Evolutionary conservation across 1,284 basidiomycete species (phyloP), one percentile per base, ranked within the genome.

Genomic region (Malassezia globosa): DNA sequence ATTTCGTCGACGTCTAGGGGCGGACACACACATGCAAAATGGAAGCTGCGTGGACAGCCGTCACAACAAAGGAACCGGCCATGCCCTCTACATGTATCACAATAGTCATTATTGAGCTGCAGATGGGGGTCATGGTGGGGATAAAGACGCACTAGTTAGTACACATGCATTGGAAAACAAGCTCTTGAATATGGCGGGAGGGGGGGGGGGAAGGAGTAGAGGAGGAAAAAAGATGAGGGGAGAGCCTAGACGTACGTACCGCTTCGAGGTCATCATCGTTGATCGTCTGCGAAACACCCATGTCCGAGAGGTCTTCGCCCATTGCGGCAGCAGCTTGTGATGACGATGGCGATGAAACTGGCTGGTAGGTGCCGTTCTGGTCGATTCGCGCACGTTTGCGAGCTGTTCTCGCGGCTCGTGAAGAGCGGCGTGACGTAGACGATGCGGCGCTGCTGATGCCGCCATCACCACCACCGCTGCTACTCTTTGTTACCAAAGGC

Each of bases 1-100:
- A 86, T 75, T 63, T 96, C 88, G 61, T 84, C 79, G 44, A 82
- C 77, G 59, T 90, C 85, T 74, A 95, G 80, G 19, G 92, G 92
- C 35, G 92, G 92, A 70, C 95, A 85, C 62, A 97, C 80, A 73
- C 92, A 99, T 79, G 83, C 82, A 54, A 96, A 82, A 74, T 99
- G 92, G 73, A 95, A 99, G 19, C 88, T 87, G 57, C 85, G 78
- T 25, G 92, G 87, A 71, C 94, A 99, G 11, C 90, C 89, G 71
- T 97, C 92, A 73, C 92, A 99, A 58, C 74, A 75, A 8, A 75
- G 57, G 72, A 95, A 96, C 48, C 89, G 85, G 23, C 79, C 79
- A 41, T 76, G 75, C 11, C 77, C 77, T 23, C 82, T 80, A 73
- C 92, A 96, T 1, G 86, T 80, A 43, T 88, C 90, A 72, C 90